Conservation (phyloP, 257 asterid species). For the Anisodus acutangulus region DNA sequence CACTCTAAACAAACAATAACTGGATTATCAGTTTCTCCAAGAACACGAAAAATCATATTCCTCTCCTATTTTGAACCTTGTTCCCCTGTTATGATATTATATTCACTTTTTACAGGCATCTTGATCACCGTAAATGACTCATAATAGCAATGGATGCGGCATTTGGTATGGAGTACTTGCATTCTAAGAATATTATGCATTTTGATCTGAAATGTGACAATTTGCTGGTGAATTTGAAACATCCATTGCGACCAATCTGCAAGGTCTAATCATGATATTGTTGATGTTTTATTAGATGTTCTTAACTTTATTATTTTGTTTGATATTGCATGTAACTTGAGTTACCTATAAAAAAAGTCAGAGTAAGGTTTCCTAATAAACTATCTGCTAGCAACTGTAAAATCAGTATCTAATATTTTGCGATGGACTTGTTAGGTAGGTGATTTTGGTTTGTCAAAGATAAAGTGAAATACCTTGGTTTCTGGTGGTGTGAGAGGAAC, state of each 20-base stretch:
- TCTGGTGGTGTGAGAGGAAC: constrained; percentile 98
- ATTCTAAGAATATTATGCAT: constrained; percentile 93
- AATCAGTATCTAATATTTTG: constrained; percentile 28
- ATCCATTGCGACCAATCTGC: constrained; percentile 93
- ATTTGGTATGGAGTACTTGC: constrained; percentile 95
- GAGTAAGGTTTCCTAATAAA: constrained; percentile 1
- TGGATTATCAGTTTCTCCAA: constrained; percentile 11
- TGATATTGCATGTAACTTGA: neutral
- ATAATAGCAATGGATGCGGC: constrained; percentile 98
- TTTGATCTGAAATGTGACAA: constrained; percentile 96
- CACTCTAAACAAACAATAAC: neutral
- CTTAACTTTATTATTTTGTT: neutral
- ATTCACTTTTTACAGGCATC: constrained; percentile 58
- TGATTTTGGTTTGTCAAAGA: constrained; percentile 90
- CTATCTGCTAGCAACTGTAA: neutral
- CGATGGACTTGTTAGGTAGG: constrained; percentile 67
- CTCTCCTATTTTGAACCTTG: constrained; percentile 7
- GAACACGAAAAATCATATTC: neutral
- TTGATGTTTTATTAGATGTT: constrained; percentile 5
- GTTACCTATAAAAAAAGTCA: neutral
- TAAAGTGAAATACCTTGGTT: constrained; percentile 86
- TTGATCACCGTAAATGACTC: constrained; percentile 80
- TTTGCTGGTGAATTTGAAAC: constrained; percentile 83
- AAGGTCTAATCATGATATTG: constrained; percentile 49
- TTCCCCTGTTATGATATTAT: constrained; percentile 21